Percentiles rank a stretch among this genome's conserved stretches.
These are phyloP conservation scores for Cyathus pygmaeus DNA, from an alignment of 1,284 basidiomycete species.

Conservation along the genomic window DNA sequence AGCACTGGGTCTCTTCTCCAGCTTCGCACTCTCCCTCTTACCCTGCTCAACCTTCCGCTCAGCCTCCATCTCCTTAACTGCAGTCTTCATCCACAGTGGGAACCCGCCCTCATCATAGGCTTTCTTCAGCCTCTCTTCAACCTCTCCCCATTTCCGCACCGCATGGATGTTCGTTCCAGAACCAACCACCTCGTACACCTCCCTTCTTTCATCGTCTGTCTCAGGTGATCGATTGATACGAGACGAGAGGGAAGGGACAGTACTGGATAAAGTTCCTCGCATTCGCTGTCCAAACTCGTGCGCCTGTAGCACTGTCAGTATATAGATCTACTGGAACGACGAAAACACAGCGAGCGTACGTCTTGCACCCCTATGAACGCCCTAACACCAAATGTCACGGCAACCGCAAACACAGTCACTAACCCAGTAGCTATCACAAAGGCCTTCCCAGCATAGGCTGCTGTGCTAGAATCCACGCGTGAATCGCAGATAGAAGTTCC, in stretches of 20 bases:
- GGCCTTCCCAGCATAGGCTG: constrained; percentile 48
- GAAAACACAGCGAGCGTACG: constrained; percentile 30
- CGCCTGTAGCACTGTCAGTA: constrained; percentile 47
- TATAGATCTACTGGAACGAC: not conserved
- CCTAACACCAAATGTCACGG: constrained; percentile 41
- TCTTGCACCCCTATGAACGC: constrained; percentile 45
- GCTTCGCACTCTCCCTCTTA: constrained; percentile 38
- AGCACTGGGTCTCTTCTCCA: too few species aligned
- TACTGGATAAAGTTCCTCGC: constrained; percentile 53
- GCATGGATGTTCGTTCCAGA: constrained; percentile 15
- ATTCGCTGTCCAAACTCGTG: constrained; percentile 65
- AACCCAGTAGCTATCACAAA: constrained; percentile 52
- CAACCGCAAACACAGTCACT: constrained; percentile 43
- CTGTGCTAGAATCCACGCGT: constrained; percentile 41
- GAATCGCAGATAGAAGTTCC: constrained; percentile 46
- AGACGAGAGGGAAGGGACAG: constrained; percentile 59
- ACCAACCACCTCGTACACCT: constrained; percentile 10
- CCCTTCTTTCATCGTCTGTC: constrained; percentile 40
- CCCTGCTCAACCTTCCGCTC: constrained; percentile 59
- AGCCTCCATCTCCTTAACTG: constrained; percentile 61
- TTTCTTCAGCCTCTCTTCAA: constrained; percentile 58
- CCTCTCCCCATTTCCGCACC: constrained; percentile 61
- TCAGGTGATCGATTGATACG: constrained; percentile 59
- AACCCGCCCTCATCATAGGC: constrained; percentile 69
- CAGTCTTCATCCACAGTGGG: constrained; percentile 60